Evolutionary conservation across 306 rosid species (phyloP).

Genomic region (Gleditsia sinensis): DNA sequence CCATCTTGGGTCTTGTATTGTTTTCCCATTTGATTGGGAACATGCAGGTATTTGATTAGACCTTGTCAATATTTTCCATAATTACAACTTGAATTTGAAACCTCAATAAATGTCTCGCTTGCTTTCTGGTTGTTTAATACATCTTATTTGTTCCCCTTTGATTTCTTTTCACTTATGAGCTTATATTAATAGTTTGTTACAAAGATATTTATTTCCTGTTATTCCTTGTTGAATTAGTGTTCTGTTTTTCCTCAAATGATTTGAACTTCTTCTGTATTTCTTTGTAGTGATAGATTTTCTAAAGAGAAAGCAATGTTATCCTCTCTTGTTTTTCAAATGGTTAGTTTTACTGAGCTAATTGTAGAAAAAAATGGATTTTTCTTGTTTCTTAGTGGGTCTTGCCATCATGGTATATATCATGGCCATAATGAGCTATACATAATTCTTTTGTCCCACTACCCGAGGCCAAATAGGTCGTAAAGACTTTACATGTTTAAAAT

Average conservation of each 20-base stretch:
- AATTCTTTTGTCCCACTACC: neutral
- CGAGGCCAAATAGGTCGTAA: neutral
- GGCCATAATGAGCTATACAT: too few relatives aligned
- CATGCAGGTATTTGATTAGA: constrained; percentile 82
- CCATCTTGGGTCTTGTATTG: constrained; percentile 93
- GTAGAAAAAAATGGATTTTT: too few relatives aligned
- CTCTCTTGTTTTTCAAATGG: too few relatives aligned
- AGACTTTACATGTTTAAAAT: neutral
- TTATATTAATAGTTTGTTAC: constrained; percentile 5
- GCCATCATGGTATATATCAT: too few relatives aligned
- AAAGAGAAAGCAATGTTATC: too few relatives aligned
- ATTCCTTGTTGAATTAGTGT: constrained; percentile 16
- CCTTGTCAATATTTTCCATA: neutral
- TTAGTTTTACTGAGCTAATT: too few relatives aligned
- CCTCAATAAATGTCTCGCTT: neutral
- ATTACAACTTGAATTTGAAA: constrained; percentile 19
- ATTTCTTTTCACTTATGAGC: constrained; percentile 4
- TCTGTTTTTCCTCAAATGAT: neutral
- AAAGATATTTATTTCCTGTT: constrained; percentile 12
- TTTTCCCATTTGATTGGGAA: constrained; percentile 96
- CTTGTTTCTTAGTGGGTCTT: too few relatives aligned
- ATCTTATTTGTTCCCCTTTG: neutral
- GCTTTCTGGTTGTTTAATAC: too few relatives aligned
- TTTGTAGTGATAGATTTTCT: too few relatives aligned
- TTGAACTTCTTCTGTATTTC: neutral